phyloP scores from a whole-genome alignment of 257 asterid species.

The Przewalskia tangutica region DNA sequence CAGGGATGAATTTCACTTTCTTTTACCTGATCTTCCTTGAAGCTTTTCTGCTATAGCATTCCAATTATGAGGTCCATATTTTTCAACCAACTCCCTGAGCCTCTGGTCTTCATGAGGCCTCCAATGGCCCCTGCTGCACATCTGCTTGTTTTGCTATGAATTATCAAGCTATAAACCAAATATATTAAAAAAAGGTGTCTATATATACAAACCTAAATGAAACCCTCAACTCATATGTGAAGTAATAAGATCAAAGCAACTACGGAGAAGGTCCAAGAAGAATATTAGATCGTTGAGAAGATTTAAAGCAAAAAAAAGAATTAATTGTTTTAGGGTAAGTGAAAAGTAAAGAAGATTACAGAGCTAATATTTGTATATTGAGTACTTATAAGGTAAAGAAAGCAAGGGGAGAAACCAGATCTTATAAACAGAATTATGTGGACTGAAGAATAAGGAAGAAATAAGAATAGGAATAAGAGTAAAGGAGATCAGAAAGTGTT shows the following conservation, averaged over 20 bases:
- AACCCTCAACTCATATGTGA: background rate
- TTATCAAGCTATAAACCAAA: background rate
- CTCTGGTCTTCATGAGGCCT: constrained; percentile 47
- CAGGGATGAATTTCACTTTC: background rate
- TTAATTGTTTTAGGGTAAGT: background rate
- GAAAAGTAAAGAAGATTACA: background rate
- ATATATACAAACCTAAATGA: background rate
- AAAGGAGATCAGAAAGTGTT: constrained; percentile 1
- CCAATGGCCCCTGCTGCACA: constrained; percentile 45
- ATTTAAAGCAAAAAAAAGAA: background rate
- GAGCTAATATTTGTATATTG: background rate
- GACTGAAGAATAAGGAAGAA: background rate
- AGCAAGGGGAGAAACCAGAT: background rate
- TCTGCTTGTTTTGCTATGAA: background rate
- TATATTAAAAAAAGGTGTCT: background rate
- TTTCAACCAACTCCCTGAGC: constrained; percentile 37
- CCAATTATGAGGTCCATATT: constrained; percentile 61
- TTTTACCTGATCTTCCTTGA: constrained; percentile 47
- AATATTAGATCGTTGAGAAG: background rate
- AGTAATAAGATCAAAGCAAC: background rate
- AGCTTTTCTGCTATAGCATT: constrained; percentile 41
- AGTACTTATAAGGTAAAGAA: background rate
- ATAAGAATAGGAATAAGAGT: background rate
- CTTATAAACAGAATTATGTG: background rate
- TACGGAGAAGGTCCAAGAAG: background rate